These are phyloP conservation scores for Raffaelea albimanens DNA, from an alignment of 2,329 filamentous ascomycete genomes.

Conservation along the genomic window DNA sequence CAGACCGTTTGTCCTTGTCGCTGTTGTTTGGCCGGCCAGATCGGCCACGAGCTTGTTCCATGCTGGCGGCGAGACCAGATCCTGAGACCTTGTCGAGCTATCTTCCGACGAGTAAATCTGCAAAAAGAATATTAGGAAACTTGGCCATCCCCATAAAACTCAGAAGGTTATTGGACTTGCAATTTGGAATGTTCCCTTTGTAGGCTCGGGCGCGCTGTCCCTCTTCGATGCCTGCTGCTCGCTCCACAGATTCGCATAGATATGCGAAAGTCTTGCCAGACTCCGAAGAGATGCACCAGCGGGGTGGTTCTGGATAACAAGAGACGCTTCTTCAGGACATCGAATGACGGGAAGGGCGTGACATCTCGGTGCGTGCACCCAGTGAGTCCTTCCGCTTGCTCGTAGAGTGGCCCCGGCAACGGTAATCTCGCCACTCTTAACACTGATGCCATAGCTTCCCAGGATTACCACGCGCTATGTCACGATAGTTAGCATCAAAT, in stretches of 20 bases:
- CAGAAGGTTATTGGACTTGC: not conserved
- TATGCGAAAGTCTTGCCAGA: constrained; percentile 52
- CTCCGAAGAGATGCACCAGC: constrained; percentile 37
- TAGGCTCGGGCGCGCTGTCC: constrained; percentile 46
- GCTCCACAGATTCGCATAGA: constrained; percentile 61
- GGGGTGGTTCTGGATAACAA: constrained; percentile 49
- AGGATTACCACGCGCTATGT: constrained; percentile 50
- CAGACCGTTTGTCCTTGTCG: constrained; percentile 3
- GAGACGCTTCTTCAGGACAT: constrained; percentile 34
- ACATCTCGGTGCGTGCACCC: constrained; percentile 58
- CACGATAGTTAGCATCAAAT: not conserved
- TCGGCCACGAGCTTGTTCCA: constrained; percentile 52
- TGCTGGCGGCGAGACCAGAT: constrained; percentile 45
- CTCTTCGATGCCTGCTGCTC: constrained; percentile 17
- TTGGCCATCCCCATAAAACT: not conserved
- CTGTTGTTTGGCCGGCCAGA: constrained; percentile 25
- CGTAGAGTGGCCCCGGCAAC: constrained; percentile 56
- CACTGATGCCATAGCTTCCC: constrained; percentile 57
- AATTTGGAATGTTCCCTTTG: constrained; percentile 8
- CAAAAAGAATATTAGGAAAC: not conserved
- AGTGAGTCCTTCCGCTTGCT: constrained; percentile 28
- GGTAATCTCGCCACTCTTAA: constrained; percentile 52
- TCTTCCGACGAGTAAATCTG: constrained; percentile 44
- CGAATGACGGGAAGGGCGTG: constrained; percentile 61
- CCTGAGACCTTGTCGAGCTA: constrained; percentile 32